These are phyloP conservation scores for Rhazya stricta DNA, from an alignment of 257 asterid species.

Conservation along the genomic window DNA sequence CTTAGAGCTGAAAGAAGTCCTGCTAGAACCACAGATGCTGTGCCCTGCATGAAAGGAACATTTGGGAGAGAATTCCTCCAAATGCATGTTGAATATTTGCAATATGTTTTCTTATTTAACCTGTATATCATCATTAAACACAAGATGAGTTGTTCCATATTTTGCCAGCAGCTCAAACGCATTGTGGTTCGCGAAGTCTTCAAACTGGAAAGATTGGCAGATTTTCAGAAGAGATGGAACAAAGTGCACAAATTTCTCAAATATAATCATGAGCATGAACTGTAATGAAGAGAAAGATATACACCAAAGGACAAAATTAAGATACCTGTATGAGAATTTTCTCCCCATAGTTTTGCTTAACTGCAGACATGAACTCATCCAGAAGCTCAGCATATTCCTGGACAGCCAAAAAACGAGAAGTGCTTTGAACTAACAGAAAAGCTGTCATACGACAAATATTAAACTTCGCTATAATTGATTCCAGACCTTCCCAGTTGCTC, in stretches of 20 bases:
- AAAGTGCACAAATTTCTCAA: constrained; percentile 6
- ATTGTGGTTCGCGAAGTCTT: constrained; percentile 90
- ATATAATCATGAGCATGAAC: background rate
- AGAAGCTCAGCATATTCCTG: constrained; percentile 83
- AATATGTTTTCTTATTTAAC: constrained; percentile 25
- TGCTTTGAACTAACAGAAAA: constrained; percentile 16
- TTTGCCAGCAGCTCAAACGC: constrained; percentile 80
- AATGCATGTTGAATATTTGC: background rate
- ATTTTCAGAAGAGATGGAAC: constrained; percentile 10
- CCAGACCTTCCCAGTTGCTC: constrained; percentile 77
- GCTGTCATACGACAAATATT: background rate
- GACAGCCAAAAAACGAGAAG: constrained; percentile 13
- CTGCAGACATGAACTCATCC: constrained; percentile 84
- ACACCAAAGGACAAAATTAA: background rate
- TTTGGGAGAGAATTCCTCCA: background rate
- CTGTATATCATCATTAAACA: constrained; percentile 92
- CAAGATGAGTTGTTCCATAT: constrained; percentile 79
- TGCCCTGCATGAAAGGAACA: constrained; percentile 50
- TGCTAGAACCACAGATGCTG: constrained; percentile 87
- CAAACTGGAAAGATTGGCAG: constrained; percentile 48
- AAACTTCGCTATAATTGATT: constrained; percentile 7
- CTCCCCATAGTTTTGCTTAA: constrained; percentile 85
- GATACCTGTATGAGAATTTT: constrained; percentile 73
- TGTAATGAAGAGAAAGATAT: background rate
- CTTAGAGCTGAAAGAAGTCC: constrained; percentile 72